Conservation (phyloP, 2,329 filamentous ascomycete species). For the Gyromitra esculenta region DNA sequence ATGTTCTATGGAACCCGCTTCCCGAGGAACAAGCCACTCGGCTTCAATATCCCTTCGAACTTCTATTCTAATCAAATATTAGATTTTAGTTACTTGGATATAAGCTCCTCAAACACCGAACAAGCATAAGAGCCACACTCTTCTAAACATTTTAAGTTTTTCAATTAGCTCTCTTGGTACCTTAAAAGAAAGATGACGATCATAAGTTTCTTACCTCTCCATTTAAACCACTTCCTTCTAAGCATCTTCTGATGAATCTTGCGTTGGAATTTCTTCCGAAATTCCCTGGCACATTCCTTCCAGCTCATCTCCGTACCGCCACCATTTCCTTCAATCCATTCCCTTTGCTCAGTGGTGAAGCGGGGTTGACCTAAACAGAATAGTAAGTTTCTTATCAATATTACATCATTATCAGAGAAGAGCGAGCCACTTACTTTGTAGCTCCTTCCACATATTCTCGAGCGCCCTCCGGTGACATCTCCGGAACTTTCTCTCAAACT, state of each 20-base stretch:
- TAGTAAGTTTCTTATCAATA: background rate
- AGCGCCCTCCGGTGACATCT: background rate
- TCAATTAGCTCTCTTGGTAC: background rate
- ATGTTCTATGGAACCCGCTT: background rate
- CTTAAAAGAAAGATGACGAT: background rate
- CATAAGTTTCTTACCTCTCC: background rate
- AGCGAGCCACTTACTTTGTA: background rate
- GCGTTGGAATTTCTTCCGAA: background rate
- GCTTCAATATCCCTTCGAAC: background rate
- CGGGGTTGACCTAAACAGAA: background rate
- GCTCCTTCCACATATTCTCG: background rate
- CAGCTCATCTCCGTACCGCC: background rate
- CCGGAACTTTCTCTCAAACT: background rate
- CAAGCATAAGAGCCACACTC: background rate
- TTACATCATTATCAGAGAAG: background rate
- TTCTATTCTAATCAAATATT: background rate
- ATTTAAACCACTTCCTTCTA: background rate
- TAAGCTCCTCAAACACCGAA: background rate
- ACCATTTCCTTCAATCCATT: background rate
- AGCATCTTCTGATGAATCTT: background rate
- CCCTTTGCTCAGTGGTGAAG: background rate
- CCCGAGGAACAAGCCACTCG: background rate
- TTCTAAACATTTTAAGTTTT: background rate
- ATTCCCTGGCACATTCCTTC: background rate
- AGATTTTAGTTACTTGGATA: background rate